Percentiles rank a stretch among this genome's conserved stretches.
phyloP scores from a whole-genome alignment of 768 basidiomycete genomes.

The Trametes coccinea region DNA sequence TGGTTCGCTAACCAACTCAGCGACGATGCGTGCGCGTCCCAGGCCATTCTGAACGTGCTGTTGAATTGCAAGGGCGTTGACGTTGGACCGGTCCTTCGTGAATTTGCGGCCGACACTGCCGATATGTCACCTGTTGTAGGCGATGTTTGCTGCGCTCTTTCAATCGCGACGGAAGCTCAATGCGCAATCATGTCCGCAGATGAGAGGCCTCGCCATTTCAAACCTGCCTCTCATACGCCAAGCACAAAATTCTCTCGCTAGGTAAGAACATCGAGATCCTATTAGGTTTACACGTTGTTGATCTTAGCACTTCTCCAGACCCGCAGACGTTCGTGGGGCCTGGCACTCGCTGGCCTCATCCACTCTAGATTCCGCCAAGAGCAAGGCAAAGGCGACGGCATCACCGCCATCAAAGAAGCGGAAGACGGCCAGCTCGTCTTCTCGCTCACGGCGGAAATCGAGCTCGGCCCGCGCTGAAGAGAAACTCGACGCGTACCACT shows the following conservation, averaged over 20 bases:
- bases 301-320: conserved; percentile 34
- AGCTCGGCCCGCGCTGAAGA: conserved; percentile 31
- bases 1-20: conserved; percentile 74
- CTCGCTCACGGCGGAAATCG: conserved; percentile 29
- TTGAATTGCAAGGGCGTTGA: conserved; percentile 56
- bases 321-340: conserved; percentile 58
- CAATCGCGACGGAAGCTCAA: not conserved
- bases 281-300: not conserved
- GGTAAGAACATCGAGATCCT: conserved; percentile 39
- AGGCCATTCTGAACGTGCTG: conserved; percentile 60
- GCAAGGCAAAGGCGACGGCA: conserved; percentile 36
- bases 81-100: conserved; percentile 45
- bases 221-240: conserved; percentile 55
- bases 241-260: conserved; percentile 59
- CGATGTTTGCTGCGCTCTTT: not conserved
- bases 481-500: conserved; percentile 56
- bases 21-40: conserved; percentile 65
- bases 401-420: conserved; percentile 41
- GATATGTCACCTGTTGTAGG: conserved; percentile 59
- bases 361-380: conserved; percentile 46
- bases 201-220: conserved; percentile 63
- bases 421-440: conserved; percentile 22
- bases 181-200: conserved; percentile 37
- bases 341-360: conserved; percentile 46
- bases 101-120: conserved; percentile 51